Percentiles rank a stretch among this genome's conserved stretches.
These are phyloP conservation scores for Phytophthora pini DNA, from an alignment of 352 stramenopile genomes.

Conservation along the genomic window DNA sequence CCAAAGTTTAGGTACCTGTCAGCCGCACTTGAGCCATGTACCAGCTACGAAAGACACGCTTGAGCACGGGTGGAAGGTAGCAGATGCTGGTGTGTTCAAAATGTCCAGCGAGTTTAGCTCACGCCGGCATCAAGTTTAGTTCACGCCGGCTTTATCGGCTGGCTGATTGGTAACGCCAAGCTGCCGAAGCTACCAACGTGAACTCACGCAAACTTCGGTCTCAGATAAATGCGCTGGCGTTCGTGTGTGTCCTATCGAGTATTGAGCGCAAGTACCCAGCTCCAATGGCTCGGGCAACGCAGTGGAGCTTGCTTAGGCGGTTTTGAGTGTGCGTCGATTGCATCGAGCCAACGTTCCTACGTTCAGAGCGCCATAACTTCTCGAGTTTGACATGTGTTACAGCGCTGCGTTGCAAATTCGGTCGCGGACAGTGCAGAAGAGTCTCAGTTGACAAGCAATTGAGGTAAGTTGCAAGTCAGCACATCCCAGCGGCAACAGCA, in stretches of 20 bases:
- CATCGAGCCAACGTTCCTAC: slow-evolving; percentile 3
- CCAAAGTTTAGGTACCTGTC: slow-evolving; percentile 4
- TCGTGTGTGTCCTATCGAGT: slow-evolving; percentile 4
- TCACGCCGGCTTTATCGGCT: not conserved
- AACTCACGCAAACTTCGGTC: slow-evolving; percentile 1
- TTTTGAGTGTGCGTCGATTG: not conserved
- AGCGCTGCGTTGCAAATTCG: slow-evolving; percentile 13
- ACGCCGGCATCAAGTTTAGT: not conserved
- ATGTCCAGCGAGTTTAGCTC: not conserved
- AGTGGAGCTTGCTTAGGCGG: slow-evolving; percentile 7
- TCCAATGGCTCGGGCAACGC: not conserved
- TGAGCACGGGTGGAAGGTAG: not conserved
- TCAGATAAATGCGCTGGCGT: slow-evolving; percentile 10
- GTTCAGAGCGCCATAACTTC: slow-evolving; percentile 10
- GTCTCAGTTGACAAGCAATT: slow-evolving; percentile 11
- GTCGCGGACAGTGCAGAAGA: slow-evolving; percentile 14
- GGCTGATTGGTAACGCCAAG: slow-evolving; percentile 4
- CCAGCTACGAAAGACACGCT: not conserved
- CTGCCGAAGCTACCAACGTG: not conserved
- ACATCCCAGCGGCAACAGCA: slow-evolving; percentile 19
- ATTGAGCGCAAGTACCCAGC: slow-evolving; percentile 2
- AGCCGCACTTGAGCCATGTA: not conserved
- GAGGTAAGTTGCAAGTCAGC: slow-evolving; percentile 6
- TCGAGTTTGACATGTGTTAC: slow-evolving; percentile 18
- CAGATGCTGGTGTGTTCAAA: slow-evolving; percentile 7